A percentile compares a stretch with the other conserved stretches of the same genome.
These are phyloP conservation scores for Dorcoceras hygrometricum DNA, from an alignment of 257 asterid genomes.

Conservation along the genomic window DNA sequence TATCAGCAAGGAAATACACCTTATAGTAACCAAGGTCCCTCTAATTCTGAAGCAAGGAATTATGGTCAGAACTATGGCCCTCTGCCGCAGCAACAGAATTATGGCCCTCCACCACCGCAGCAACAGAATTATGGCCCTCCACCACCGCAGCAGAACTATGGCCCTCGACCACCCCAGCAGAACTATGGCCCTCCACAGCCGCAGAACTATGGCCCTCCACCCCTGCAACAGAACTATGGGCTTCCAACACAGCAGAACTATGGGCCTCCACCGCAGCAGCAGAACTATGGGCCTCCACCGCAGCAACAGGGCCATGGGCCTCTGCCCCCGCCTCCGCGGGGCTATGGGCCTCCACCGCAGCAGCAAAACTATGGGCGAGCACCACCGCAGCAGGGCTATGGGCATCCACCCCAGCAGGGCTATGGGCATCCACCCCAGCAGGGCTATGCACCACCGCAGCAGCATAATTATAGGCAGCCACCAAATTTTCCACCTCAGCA, in stretches of 20 bases:
- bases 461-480: conserved; percentile 26
- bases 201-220: conserved; percentile 30
- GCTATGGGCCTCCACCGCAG: conserved; percentile 1
- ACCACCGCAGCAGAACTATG: conserved; percentile 30
- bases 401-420: conserved; percentile 14
- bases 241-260: too few relatives aligned
- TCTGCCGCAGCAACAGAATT: conserved; percentile 18
- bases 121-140: conserved; percentile 31
- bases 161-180: conserved; percentile 33
- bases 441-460: conserved; percentile 14
- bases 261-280: conserved; percentile 21
- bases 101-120: conserved; percentile 23
- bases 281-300: conserved; percentile 26
- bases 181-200: conserved; percentile 18
- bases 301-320: conserved; percentile 43
- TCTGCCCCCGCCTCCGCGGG: conserved; percentile 22
- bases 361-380: conserved; percentile 12
- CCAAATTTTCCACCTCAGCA: conserved; percentile 28
- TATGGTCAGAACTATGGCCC: conserved; percentile 22
- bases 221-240: conserved; percentile 28
- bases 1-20: conserved; percentile 25
- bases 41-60: conserved; percentile 25
- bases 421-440: neutral
- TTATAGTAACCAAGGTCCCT: conserved; percentile 29
- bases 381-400: conserved; percentile 32